phyloP scores from a whole-genome alignment of 306 rosid genomes.

The Sophora flavescens region DNA sequence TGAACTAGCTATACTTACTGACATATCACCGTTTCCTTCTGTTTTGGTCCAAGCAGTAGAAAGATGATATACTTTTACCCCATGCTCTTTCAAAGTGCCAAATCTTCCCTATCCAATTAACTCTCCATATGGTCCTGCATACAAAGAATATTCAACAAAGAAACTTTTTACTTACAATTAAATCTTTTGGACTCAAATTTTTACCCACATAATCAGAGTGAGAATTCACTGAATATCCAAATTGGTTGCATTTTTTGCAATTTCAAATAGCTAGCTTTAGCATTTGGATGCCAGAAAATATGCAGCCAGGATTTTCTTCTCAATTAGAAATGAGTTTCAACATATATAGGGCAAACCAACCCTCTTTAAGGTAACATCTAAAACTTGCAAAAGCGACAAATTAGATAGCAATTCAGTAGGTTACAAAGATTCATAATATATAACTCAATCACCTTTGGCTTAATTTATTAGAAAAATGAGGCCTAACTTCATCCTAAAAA shows the following conservation, averaged over 20 bases:
- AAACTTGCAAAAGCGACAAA: not conserved
- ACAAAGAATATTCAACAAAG: conserved; percentile 14
- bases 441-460: not conserved
- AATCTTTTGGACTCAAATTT: not conserved
- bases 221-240: not conserved
- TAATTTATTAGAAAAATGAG: no score
- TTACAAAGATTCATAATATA: not conserved
- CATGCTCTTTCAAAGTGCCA: conserved; percentile 12
- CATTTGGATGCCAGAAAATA: not conserved
- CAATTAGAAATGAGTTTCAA: not conserved
- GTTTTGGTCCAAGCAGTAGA: conserved; percentile 18
- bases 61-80: conserved; percentile 9
- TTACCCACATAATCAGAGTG: not conserved
- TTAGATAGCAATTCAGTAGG: not conserved
- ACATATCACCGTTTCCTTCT: conserved; percentile 26
- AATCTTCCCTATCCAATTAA: conserved; percentile 1
- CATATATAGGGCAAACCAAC: not conserved
- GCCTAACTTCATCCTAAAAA: no score
- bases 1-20: conserved; percentile 12
- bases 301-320: conserved; percentile 15
- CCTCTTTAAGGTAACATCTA: not conserved
- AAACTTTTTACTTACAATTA: not conserved
- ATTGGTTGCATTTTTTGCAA: not conserved
- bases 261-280: not conserved
- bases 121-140: conserved; percentile 34